These are phyloP conservation scores for Hypoxylon sp. DNA, from an alignment of 2,329 filamentous ascomycete species.

Conservation along the genomic window DNA sequence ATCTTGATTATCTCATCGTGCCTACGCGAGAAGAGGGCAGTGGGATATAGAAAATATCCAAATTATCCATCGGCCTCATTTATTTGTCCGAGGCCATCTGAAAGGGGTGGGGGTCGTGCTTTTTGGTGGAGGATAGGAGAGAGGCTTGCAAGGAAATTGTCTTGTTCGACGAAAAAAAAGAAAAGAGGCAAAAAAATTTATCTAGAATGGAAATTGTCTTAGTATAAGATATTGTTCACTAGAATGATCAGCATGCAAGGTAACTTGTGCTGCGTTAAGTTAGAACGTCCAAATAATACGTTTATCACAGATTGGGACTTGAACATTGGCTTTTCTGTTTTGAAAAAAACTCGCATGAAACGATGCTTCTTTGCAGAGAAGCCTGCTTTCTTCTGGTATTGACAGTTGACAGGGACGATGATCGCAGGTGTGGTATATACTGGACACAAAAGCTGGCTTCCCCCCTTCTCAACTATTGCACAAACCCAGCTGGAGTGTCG, in stretches of 20 bases:
- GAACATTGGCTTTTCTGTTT: not conserved
- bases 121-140: not conserved
- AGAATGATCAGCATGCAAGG: not conserved
- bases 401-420: slow-evolving; percentile 28
- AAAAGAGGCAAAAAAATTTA: not conserved
- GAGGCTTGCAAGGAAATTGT: not conserved
- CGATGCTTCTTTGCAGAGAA: not conserved
- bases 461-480: slow-evolving; percentile 20
- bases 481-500: slow-evolving; percentile 16
- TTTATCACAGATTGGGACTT: not conserved
- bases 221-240: not conserved
- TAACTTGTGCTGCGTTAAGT: too few relatives aligned
- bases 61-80: slow-evolving; percentile 6
- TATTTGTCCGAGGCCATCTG: not conserved
- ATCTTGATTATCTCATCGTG: slow-evolving; percentile 2
- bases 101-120: not conserved
- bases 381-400: slow-evolving; percentile 23
- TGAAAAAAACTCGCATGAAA: not conserved
- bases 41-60: not conserved
- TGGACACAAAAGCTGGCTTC: slow-evolving; percentile 21
- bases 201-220: not conserved
- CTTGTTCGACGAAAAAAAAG: not conserved
- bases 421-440: slow-evolving; percentile 32
- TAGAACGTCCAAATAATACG: too few relatives aligned
- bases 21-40: not conserved